phyloP scores from a whole-genome alignment of 2,329 filamentous ascomycete species.

The Ascochyta lentis region DNA sequence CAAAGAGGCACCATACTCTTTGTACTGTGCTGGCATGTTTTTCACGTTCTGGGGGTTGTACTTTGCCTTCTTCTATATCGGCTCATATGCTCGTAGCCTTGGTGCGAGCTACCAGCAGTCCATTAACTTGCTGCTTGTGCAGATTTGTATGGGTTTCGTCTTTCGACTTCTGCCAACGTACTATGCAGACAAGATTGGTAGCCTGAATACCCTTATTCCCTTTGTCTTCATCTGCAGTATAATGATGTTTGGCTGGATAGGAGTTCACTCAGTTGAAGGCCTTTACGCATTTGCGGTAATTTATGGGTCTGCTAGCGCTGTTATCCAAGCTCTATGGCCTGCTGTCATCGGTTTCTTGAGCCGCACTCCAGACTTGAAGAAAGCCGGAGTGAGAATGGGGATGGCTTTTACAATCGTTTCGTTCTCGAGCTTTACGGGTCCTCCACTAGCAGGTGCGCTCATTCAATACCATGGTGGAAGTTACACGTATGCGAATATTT shows the following conservation, averaged over 20 bases:
- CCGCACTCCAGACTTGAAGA: conserved; percentile 40
- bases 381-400: conserved; percentile 44
- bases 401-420: conserved; percentile 48
- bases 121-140: conserved; percentile 62
- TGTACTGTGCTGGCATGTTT: conserved; percentile 48
- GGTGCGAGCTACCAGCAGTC: conserved; percentile 58
- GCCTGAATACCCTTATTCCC: conserved; percentile 57
- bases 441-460: conserved; percentile 45
- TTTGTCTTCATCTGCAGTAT: conserved; percentile 56
- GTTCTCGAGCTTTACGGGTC: conserved; percentile 45
- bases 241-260: conserved; percentile 50
- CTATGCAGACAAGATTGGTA: conserved; percentile 47
- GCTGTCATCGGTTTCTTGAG: conserved; percentile 41
- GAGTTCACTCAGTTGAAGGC: conserved; percentile 31
- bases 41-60: conserved; percentile 50
- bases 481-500: conserved; percentile 49
- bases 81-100: conserved; percentile 52
- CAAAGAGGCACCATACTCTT: conserved; percentile 48
- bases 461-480: conserved; percentile 37
- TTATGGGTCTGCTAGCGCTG: conserved; percentile 38
- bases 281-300: conserved; percentile 43
- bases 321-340: conserved; percentile 42
- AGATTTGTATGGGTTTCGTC: conserved; percentile 57
- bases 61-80: conserved; percentile 56
- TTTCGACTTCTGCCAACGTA: conserved; percentile 58